Base-by-base conservation (phyloP, 1,284 basidiomycete genomes). In the Malassezia globosa region DNA sequence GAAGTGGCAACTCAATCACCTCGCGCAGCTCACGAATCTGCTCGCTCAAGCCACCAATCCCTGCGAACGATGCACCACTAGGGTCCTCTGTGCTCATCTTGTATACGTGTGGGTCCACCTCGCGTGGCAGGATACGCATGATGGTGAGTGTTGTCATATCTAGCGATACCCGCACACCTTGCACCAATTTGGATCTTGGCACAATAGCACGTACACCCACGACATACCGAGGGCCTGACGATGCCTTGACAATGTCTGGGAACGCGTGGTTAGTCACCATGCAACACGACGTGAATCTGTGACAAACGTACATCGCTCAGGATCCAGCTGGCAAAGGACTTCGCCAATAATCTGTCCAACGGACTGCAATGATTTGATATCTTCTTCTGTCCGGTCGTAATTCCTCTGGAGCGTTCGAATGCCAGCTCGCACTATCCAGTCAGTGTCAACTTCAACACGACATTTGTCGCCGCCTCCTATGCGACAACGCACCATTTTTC, bases 61-160 rank as follows among this genome's bases (percentile, higher is more conserved):
- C 92, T 0, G 92, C 92, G 73, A 97, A 97, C 14, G 86, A 81
- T 16, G 87, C 89, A 45, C 84, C 84, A 76, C 87, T 89, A 2
- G 94, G 89, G 68, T 97, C 92, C 74, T 99, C 94, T 65, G 95
- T 78, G 59, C 87, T 92, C 94, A 99, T 99, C 76, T 95, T 96
- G 78, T 97, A 97, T 5, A 99, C 92, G 67, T 94, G 76, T 16
- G 94, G 94, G 72, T 99, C 94, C 22, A 97, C 88, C 73, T 99
- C 94, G 59, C 94, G 81, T 7, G 94, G 94, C 25, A 99, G 77
- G 55, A 97, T 94, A 38, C 64, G 54, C 90, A 99, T 97, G 72
- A 99, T 89, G 7, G 94, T 97, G 31, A 97, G 77, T 1, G 94
- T 97, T 2, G 94, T 99, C 94, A 97, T 97, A 73, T 99, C 94